A percentile compares a stretch with the other conserved stretches of the same genome.
phyloP scores from a whole-genome alignment of 108 stramenopile species.

The Cyclotella baltica region DNA sequence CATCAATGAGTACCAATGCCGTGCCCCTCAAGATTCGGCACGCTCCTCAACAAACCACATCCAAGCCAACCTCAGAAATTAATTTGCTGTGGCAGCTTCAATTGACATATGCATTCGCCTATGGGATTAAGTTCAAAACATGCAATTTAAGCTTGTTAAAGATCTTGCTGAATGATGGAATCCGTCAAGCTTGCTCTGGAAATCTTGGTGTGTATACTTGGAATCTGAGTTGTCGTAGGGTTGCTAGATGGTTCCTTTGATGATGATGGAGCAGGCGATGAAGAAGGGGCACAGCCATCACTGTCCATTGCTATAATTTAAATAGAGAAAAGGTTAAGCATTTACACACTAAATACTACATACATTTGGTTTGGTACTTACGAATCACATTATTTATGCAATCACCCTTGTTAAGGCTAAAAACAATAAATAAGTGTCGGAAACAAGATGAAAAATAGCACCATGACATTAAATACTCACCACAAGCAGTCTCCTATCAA shows the following conservation, averaged over 20 bases:
- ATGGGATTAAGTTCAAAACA: no score
- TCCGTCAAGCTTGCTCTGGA: no score
- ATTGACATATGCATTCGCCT: no score
- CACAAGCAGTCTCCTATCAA: not conserved
- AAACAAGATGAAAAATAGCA: not conserved
- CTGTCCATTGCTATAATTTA: not conserved
- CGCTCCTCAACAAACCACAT: no score
- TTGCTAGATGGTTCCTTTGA: not conserved
- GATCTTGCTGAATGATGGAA: no score
- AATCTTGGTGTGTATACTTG: not conserved
- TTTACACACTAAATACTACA: not conserved
- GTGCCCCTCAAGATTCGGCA: no score
- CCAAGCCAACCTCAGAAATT: no score
- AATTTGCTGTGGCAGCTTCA: no score
- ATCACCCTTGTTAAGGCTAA: not conserved
- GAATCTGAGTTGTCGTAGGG: not conserved
- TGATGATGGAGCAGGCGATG: not conserved
- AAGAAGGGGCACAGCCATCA: constrained; percentile 1
- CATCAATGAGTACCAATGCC: no score
- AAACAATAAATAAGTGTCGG: not conserved
- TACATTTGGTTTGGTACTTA: not conserved
- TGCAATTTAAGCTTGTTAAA: no score
- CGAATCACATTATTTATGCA: not conserved
- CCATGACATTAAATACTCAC: not conserved
- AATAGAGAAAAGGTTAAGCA: not conserved